phyloP scores from a whole-genome alignment of 495 filamentous ascomycete genomes.

The Neurospora sp. region DNA sequence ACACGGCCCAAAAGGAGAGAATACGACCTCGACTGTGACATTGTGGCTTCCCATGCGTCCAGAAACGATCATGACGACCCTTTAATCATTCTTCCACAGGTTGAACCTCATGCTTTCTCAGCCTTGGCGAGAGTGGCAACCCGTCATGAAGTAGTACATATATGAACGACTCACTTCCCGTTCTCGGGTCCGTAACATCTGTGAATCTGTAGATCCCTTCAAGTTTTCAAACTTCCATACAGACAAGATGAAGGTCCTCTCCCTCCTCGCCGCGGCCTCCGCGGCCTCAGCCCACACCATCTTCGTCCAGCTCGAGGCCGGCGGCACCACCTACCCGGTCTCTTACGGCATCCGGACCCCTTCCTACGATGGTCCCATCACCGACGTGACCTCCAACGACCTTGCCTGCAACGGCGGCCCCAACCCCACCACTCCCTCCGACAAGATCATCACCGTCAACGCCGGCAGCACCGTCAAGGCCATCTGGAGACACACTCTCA shows the following conservation, averaged over 20 bases:
- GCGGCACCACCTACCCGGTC: conserved; percentile 24
- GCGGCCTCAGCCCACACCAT: conserved; percentile 43
- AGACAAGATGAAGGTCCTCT: conserved; percentile 17
- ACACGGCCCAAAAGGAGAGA: not conserved
- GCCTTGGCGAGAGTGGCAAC: not conserved
- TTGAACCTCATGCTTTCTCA: not conserved
- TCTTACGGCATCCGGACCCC: conserved; percentile 29
- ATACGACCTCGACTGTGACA: not conserved
- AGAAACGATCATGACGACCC: not conserved
- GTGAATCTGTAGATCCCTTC: not conserved
- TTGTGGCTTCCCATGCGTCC: not conserved
- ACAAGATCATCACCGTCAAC: conserved; percentile 36
- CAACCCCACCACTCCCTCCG: conserved; percentile 38
- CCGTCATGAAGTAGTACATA: not conserved
- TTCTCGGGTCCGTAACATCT: not conserved
- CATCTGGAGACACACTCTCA: conserved; percentile 40
- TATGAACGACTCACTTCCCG: not conserved
- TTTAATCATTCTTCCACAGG: not conserved
- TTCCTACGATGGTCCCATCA: conserved; percentile 39
- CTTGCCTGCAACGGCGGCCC: conserved; percentile 48
- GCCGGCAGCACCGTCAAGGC: conserved; percentile 40
- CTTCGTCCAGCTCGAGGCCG: conserved; percentile 39
- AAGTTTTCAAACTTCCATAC: not conserved
- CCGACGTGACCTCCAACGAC: conserved; percentile 37
- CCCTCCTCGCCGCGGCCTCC: conserved; percentile 21